A percentile compares a stretch with the other conserved stretches of the same genome.
These are phyloP conservation scores for Chaetomiaceae sp. DNA, from an alignment of 2,329 filamentous ascomycete species.

Conservation along the genomic window DNA sequence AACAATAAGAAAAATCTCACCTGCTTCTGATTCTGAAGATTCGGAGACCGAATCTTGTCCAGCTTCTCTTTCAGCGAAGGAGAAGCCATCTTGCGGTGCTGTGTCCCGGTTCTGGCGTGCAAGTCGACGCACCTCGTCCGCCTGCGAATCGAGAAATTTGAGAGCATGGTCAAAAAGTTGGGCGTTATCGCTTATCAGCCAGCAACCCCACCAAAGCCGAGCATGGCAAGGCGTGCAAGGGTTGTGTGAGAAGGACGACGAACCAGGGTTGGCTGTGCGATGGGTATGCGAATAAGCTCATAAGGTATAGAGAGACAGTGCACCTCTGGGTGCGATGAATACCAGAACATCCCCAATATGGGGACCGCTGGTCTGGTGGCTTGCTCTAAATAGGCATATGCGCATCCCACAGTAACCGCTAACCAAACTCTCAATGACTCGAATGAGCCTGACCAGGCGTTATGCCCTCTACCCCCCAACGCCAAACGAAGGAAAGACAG, in stretches of 20 bases:
- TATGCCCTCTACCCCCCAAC: neutral
- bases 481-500: conserved; percentile 16
- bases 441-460: neutral
- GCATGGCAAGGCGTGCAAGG: conserved; percentile 22
- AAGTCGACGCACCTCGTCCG: conserved; percentile 14
- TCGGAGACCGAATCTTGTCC: conserved; percentile 94
- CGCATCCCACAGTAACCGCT: too few species aligned
- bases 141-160: conserved; percentile 21
- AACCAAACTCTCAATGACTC: neutral
- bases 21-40: conserved; percentile 91
- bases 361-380: too few species aligned
- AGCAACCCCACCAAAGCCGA: conserved; percentile 15
- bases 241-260: conserved; percentile 1
- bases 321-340: too few species aligned
- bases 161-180: conserved; percentile 23
- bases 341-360: too few species aligned
- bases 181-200: conserved; percentile 19
- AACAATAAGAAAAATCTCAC: too few species aligned
- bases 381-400: too few species aligned
- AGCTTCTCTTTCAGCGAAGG: conserved; percentile 75
- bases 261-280: conserved; percentile 17
- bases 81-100: conserved; percentile 39
- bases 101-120: conserved; percentile 18
- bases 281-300: too few species aligned
- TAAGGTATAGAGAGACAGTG: too few species aligned